Percentiles rank a stretch among this genome's conserved stretches.
Evolutionary conservation across 192 early-diverging fungal genomes (phyloP).

Genomic region (Podila horticola): DNA sequence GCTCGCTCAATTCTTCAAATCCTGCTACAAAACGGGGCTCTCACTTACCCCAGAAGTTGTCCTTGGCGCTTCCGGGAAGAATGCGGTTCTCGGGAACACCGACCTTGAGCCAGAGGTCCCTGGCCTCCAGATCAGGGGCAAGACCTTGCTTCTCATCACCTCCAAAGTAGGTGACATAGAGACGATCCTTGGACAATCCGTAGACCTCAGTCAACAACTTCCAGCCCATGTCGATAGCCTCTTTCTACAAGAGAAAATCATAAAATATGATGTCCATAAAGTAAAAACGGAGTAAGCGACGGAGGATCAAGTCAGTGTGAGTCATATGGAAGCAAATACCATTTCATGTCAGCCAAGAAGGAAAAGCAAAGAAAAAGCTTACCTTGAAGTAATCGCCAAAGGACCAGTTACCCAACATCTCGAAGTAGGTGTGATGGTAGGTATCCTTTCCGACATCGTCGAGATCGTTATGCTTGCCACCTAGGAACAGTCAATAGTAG

Average conservation of each 20-base stretch:
- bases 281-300: too few species aligned
- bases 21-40: not conserved
- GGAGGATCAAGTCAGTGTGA: slow-evolving; percentile 4
- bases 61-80: slow-evolving; percentile 89
- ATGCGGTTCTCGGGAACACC: slow-evolving; percentile 87
- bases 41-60: slow-evolving; percentile 96
- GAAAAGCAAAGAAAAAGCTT: not conserved
- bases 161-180: slow-evolving; percentile 98
- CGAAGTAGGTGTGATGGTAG: slow-evolving; percentile 99
- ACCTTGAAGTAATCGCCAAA: slow-evolving; percentile 99
- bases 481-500: slow-evolving; percentile 40
- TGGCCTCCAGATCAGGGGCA: slow-evolving; percentile 89
- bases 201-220: slow-evolving; percentile 91
- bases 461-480: slow-evolving; percentile 99
- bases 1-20: not conserved
- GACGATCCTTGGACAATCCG: slow-evolving; percentile 82
- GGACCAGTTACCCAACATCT: slow-evolving; percentile 99
- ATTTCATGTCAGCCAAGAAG: too few species aligned
- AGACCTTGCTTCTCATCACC: slow-evolving; percentile 87
- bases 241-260: slow-evolving; percentile 61
- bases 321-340: not conserved
- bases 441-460: slow-evolving; percentile 98
- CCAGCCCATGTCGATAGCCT: slow-evolving; percentile 93
- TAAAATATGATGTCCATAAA: too few species aligned
- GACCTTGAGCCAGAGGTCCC: slow-evolving; percentile 89